Conservation (phyloP, 495 filamentous ascomycete species). For the Cetradonia linearis region DNA sequence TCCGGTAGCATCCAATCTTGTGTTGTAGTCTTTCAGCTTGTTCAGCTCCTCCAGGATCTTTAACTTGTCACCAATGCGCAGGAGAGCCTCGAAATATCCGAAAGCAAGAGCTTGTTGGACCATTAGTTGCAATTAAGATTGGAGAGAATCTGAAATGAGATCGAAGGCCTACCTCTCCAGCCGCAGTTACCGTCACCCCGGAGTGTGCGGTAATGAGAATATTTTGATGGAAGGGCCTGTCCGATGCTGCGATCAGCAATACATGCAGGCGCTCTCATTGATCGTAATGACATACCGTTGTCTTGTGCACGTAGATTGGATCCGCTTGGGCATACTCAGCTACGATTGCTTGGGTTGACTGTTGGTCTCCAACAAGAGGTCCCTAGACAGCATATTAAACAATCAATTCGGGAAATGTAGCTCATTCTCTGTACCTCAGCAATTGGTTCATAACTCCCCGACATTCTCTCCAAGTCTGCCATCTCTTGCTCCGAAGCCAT, state of each 20-base stretch:
- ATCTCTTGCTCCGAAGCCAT: slow-evolving; percentile 43
- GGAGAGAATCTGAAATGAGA: slow-evolving; percentile 7
- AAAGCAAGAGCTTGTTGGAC: slow-evolving; percentile 67
- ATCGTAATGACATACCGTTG: slow-evolving; percentile 46
- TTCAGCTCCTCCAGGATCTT: slow-evolving; percentile 57
- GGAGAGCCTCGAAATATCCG: slow-evolving; percentile 79
- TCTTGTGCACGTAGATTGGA: slow-evolving; percentile 73
- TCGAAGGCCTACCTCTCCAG: slow-evolving; percentile 67
- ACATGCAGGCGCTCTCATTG: background rate
- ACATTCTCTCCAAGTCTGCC: slow-evolving; percentile 44
- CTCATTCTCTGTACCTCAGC: slow-evolving; percentile 40
- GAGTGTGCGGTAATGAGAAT: slow-evolving; percentile 77
- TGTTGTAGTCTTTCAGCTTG: slow-evolving; percentile 61
- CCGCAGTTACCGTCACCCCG: slow-evolving; percentile 94
- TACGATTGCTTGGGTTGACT: slow-evolving; percentile 65
- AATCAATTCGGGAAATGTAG: background rate
- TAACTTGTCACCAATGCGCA: slow-evolving; percentile 51
- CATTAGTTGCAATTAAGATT: slow-evolving; percentile 18
- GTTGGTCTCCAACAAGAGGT: slow-evolving; percentile 68
- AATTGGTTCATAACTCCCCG: slow-evolving; percentile 56
- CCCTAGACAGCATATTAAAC: slow-evolving; percentile 47
- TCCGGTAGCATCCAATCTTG: slow-evolving; percentile 60
- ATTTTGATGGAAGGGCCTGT: slow-evolving; percentile 72
- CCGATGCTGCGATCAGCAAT: slow-evolving; percentile 21
- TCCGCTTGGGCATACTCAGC: slow-evolving; percentile 89